Base-by-base conservation (phyloP, 257 asterid genomes). In the Capsicum rhomboideum region DNA sequence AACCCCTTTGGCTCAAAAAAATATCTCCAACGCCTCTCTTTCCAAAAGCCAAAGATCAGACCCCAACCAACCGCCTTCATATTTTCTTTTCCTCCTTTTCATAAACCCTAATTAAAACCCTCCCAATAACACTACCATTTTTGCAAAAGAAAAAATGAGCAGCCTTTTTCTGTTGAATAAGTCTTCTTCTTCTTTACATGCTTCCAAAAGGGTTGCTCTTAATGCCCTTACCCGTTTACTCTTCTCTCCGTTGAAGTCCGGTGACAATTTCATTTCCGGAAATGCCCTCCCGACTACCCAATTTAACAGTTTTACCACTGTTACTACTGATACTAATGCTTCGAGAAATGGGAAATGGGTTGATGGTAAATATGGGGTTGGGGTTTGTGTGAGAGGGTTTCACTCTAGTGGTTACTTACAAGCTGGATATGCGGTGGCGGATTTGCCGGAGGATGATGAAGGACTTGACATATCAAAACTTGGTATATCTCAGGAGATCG, bases 401-500 rank as follows among this genome's bases (percentile, higher is more conserved):
- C 98, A 90, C 81, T 79, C 94, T 10, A 84, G 92, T 64, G 83
- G 84, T 72, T 34, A 89, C 52, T 84, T 90, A 86, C 66, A 83
- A 83, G 91, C 91, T 40, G 92, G 16, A 87, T 89, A 18, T 54
- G 98, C 97, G 0, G 93, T 81, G 14, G 97, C 93, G 40, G 94
- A 92, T 84, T 90, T 67, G 0, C 85, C 79, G 8, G 85, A 82
- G 6, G 80, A 82, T 3, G 98, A 91, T 52, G 98, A 95, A 23
- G 97, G 99, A 31, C 98, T 96, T 20, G 98, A 94, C 87, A 93
- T 96, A 40, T 83, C 98, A 0, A 94, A 92, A 84, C 98, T 96
- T 49, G 98, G 97, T 78, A 92, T 96, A 85, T 56, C 97, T 1
- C 87, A 89, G 29, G 93, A 91, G 79, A 90, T 96, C 78, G 91